phyloP scores from a whole-genome alignment of 2,329 filamentous ascomycete species.

The Microthyrium microscopicum region DNA sequence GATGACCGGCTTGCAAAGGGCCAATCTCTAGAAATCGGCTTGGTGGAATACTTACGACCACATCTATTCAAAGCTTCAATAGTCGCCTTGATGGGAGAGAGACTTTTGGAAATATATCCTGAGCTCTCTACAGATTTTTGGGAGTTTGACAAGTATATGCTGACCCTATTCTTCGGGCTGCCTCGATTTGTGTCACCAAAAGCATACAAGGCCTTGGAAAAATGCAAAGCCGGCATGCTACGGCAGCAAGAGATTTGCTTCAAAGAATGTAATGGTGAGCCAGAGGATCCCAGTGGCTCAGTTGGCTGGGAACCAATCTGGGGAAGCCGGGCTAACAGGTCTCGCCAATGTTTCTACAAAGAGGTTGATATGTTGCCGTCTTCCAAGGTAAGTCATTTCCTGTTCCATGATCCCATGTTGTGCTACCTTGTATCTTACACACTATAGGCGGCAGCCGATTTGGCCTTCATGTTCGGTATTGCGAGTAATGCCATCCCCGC shows the following conservation, averaged over 20 bases:
- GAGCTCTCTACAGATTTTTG: constrained; percentile 16
- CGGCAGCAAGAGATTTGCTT: constrained; percentile 13
- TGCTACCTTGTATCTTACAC: too few relatives aligned
- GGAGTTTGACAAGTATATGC: constrained; percentile 14
- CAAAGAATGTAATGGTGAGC: constrained; percentile 4
- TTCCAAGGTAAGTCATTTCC: too few relatives aligned
- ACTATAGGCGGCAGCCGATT: constrained; percentile 14
- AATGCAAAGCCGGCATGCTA: constrained; percentile 13
- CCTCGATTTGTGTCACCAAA: constrained; percentile 13
- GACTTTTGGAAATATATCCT: constrained; percentile 16
- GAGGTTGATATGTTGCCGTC: too few relatives aligned
- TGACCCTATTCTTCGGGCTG: constrained; percentile 15
- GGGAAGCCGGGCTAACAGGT: constrained; percentile 15
- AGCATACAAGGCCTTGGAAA: constrained; percentile 11
- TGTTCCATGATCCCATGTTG: too few relatives aligned
- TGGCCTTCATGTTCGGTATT: constrained; percentile 18
- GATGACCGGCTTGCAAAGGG: constrained; percentile 10
- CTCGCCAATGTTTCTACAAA: constrained; percentile 15
- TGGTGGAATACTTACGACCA: constrained; percentile 16
- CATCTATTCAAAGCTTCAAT: constrained; percentile 17
- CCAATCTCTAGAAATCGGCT: constrained; percentile 9
- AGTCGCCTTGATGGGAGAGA: constrained; percentile 15
- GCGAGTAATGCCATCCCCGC: constrained; percentile 17
- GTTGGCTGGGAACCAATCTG: constrained; percentile 14
- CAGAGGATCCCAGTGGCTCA: constrained; percentile 9